Conservation (phyloP, 306 rosid genomes). For the Fagus crenata region DNA sequence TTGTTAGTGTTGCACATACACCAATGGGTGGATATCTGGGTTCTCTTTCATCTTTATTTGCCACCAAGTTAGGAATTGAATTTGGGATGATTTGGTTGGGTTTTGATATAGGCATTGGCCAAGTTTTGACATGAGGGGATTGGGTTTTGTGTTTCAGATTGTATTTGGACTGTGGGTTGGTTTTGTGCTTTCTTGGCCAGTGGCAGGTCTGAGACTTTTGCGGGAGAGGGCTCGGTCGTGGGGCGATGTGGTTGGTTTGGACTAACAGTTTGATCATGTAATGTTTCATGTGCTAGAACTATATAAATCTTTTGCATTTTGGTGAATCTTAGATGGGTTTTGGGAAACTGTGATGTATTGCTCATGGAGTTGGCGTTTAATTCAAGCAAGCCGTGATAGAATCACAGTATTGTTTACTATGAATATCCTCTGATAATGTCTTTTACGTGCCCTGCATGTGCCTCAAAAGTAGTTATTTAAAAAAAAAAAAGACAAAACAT, state of each 20-base stretch:
- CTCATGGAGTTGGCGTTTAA: too few relatives aligned
- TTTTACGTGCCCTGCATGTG: too few relatives aligned
- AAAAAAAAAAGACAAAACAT: too few relatives aligned
- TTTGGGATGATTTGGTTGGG: constrained; percentile 38
- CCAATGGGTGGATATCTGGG: constrained; percentile 98
- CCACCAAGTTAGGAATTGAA: constrained; percentile 83
- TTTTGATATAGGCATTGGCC: constrained; percentile 45
- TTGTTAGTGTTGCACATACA: constrained; percentile 95
- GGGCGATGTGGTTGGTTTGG: constrained; percentile 85
- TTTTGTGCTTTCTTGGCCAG: constrained; percentile 55
- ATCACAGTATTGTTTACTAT: too few relatives aligned
- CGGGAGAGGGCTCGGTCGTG: constrained; percentile 84
- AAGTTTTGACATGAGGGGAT: constrained; percentile 32
- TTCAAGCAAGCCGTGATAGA: too few relatives aligned
- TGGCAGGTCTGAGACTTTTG: constrained; percentile 74
- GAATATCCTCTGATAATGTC: too few relatives aligned
- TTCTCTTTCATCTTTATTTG: constrained; percentile 70
- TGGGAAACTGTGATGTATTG: background rate
- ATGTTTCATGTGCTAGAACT: background rate
- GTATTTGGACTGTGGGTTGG: constrained; percentile 44
- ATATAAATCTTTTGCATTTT: background rate
- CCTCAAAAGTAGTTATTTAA: too few relatives aligned
- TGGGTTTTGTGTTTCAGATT: constrained; percentile 38
- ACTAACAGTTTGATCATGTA: background rate
- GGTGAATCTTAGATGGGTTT: background rate